Evolutionary conservation across 2,329 filamentous ascomycete species (phyloP).

Genomic region (Lasiodiplodia hormozganensis): DNA sequence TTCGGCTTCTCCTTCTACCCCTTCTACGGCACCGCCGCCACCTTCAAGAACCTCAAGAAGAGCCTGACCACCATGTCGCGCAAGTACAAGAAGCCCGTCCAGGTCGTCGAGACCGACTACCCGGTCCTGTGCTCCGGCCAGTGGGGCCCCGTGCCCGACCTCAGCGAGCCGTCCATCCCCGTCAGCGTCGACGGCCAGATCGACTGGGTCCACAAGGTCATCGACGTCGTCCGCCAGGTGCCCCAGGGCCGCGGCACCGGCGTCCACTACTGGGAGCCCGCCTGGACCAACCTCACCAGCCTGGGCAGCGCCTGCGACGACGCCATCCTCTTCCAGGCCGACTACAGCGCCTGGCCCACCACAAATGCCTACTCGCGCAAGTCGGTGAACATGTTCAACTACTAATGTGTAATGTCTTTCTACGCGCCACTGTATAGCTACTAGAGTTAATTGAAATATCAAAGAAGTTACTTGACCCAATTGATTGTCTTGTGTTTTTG

Average conservation of each 20-base stretch:
- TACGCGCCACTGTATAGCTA: background rate
- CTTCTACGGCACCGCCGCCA: slow-evolving; percentile 69
- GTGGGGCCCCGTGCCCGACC: slow-evolving; percentile 42
- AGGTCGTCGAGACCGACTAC: slow-evolving; percentile 76
- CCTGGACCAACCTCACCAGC: slow-evolving; percentile 70
- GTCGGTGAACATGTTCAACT: slow-evolving; percentile 57
- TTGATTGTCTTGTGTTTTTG: too few species aligned
- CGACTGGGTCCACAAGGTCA: slow-evolving; percentile 67
- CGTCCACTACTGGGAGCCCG: slow-evolving; percentile 77
- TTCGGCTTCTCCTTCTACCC: slow-evolving; percentile 79
- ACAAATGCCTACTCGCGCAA: slow-evolving; percentile 60
- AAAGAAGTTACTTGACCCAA: too few species aligned
- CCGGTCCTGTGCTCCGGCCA: slow-evolving; percentile 67
- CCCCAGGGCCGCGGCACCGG: slow-evolving; percentile 59
- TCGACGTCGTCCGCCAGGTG: slow-evolving; percentile 61
- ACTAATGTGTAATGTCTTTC: slow-evolving; percentile 2
- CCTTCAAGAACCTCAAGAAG: slow-evolving; percentile 62
- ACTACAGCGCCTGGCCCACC: slow-evolving; percentile 68
- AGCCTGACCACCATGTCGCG: slow-evolving; percentile 66
- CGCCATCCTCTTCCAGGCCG: slow-evolving; percentile 57
- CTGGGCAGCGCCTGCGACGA: slow-evolving; percentile 58
- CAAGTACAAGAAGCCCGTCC: slow-evolving; percentile 69
- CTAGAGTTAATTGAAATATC: background rate
- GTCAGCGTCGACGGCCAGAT: slow-evolving; percentile 68
- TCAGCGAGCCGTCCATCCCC: slow-evolving; percentile 68